Percentiles rank a stretch among this genome's conserved stretches.
phyloP scores from a whole-genome alignment of 1,139 yeast genomes.

The Casaregolazyma lundiana region DNA sequence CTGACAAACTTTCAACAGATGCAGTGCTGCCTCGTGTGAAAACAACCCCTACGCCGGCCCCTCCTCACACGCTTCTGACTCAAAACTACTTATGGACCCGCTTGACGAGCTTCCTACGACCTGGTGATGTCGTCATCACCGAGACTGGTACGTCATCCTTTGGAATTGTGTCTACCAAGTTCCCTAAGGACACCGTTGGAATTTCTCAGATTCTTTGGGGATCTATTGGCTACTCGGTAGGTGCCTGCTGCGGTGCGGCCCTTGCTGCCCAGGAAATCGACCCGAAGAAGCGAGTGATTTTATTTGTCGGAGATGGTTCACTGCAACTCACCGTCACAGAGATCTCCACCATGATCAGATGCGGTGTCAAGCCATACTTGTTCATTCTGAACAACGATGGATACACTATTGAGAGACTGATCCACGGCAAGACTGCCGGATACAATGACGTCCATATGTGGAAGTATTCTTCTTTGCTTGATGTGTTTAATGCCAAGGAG shows the following conservation, averaged over 20 bases:
- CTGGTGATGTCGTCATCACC: slow-evolving; percentile 75
- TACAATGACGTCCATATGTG: slow-evolving; percentile 82
- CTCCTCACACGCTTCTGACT: slow-evolving; percentile 43
- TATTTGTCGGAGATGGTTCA: slow-evolving; percentile 89
- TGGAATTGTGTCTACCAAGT: slow-evolving; percentile 74
- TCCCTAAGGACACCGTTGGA: slow-evolving; percentile 70
- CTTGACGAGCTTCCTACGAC: slow-evolving; percentile 66
- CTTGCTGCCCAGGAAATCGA: slow-evolving; percentile 76
- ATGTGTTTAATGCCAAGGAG: slow-evolving; percentile 64
- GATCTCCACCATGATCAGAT: slow-evolving; percentile 76
- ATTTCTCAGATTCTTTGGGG: slow-evolving; percentile 91
- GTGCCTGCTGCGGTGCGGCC: slow-evolving; percentile 80
- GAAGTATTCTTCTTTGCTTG: slow-evolving; percentile 67
- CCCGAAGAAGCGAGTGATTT: slow-evolving; percentile 64
- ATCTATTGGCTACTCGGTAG: slow-evolving; percentile 83
- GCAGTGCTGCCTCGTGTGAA: slow-evolving; percentile 24
- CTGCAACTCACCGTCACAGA: slow-evolving; percentile 85
- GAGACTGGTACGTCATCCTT: slow-evolving; percentile 91
- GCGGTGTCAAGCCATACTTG: slow-evolving; percentile 74
- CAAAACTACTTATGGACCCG: slow-evolving; percentile 84
- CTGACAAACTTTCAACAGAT: slow-evolving; percentile 11
- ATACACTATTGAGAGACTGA: slow-evolving; percentile 83
- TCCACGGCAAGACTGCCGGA: slow-evolving; percentile 71
- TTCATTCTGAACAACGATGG: slow-evolving; percentile 83
- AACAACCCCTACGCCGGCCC: slow-evolving; percentile 20